A percentile compares a stretch with the other conserved stretches of the same genome.
These are phyloP conservation scores for Inga oerstediana DNA, from an alignment of 306 rosid species.

Conservation along the genomic window DNA sequence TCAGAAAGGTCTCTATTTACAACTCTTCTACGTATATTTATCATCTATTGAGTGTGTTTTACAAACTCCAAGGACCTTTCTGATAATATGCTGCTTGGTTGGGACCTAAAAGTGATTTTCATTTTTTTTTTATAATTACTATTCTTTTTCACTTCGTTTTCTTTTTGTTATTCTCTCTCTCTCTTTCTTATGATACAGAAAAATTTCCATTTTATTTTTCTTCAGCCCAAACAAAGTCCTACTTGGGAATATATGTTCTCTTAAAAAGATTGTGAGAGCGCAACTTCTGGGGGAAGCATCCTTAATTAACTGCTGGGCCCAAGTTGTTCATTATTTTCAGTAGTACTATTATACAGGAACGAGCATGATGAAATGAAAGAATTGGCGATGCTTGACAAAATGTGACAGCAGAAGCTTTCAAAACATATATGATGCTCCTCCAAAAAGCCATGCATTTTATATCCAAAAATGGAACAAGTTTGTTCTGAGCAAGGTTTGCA, in stretches of 20 bases:
- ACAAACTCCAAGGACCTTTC: too few species aligned
- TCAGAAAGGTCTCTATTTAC: too few species aligned
- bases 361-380: background rate
- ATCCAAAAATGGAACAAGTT: background rate
- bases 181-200: too few species aligned
- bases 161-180: too few species aligned
- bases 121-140: too few species aligned
- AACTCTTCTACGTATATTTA: too few species aligned
- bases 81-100: too few species aligned
- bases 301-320: background rate
- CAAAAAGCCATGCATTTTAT: background rate
- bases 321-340: background rate
- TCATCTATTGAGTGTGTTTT: too few species aligned
- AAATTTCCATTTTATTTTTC: too few species aligned
- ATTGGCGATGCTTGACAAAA: background rate
- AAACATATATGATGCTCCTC: background rate
- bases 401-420: background rate
- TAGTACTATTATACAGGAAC: background rate
- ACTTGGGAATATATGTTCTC: background rate
- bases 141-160: too few species aligned
- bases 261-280: background rate
- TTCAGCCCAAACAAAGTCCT: background rate
- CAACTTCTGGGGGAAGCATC: background rate
- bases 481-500: slow-evolving; percentile 1
- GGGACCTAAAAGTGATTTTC: too few species aligned